These are phyloP conservation scores for Letharia lupina DNA, from an alignment of 495 filamentous ascomycete species.

Conservation along the genomic window DNA sequence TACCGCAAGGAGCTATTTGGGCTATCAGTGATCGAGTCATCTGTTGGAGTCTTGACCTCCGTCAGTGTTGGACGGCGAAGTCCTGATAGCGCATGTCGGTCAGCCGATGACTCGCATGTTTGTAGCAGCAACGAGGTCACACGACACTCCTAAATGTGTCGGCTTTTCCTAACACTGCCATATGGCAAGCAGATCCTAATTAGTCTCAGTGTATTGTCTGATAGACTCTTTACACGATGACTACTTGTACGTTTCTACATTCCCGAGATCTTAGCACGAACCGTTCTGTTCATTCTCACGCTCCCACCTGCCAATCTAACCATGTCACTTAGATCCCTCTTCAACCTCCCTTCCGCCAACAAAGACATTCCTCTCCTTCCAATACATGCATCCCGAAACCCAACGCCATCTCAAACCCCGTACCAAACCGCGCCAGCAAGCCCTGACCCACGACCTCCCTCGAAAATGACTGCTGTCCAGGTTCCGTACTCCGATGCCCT, in stretches of 20 bases:
- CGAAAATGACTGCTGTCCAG: slow-evolving; percentile 23
- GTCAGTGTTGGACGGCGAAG: no score
- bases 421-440: slow-evolving; percentile 13
- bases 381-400: slow-evolving; percentile 11
- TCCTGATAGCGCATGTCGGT: background rate
- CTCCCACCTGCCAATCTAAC: slow-evolving; percentile 1
- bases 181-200: background rate
- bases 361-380: slow-evolving; percentile 21
- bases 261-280: background rate
- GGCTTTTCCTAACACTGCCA: background rate
- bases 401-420: background rate
- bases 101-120: background rate
- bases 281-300: background rate
- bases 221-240: background rate
- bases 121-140: background rate
- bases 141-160: background rate
- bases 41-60: background rate
- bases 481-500: slow-evolving; percentile 36
- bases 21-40: background rate
- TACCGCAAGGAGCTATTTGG: background rate
- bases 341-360: slow-evolving; percentile 4
- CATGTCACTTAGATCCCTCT: slow-evolving; percentile 19
- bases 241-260: background rate
- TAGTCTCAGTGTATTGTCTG: background rate
- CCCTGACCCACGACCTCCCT: background rate